Conservation (phyloP, 2,329 filamentous ascomycete species). For the Aspergillus cejpii region DNA sequence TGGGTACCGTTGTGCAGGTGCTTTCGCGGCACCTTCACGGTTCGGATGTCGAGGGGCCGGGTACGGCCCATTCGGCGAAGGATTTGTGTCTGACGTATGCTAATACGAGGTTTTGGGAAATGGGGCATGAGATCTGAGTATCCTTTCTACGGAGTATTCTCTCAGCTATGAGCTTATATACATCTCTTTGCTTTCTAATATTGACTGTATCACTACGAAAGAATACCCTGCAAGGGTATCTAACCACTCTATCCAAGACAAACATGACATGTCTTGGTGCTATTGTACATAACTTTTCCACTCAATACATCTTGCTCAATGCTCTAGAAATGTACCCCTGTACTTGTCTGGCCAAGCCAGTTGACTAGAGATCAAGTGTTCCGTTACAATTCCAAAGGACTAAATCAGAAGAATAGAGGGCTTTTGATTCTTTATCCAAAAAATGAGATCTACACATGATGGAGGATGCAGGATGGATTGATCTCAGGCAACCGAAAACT, state of each 20-base stretch:
- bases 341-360: too few relatives aligned
- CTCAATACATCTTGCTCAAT: too few relatives aligned
- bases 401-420: background rate
- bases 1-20: slow-evolving; percentile 33
- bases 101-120: slow-evolving; percentile 40
- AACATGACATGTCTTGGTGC: too few relatives aligned
- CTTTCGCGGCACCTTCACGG: slow-evolving; percentile 13
- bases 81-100: slow-evolving; percentile 39
- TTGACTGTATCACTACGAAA: background rate
- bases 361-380: too few relatives aligned
- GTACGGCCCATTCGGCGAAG: background rate
- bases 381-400: background rate
- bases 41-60: background rate
- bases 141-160: too few relatives aligned
- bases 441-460: background rate
- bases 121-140: slow-evolving; percentile 30
- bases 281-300: too few relatives aligned
- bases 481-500: background rate
- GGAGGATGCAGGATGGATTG: background rate
- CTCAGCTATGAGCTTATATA: too few relatives aligned
- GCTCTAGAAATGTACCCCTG: too few relatives aligned
- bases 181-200: background rate
- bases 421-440: background rate
- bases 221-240: too few relatives aligned
- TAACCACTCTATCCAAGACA: too few relatives aligned